Evolutionary conservation across 345 rosid genomes (phyloP), one percentile per base, ranked within the genome.

Genomic region (Noccaea bulbosa): DNA sequence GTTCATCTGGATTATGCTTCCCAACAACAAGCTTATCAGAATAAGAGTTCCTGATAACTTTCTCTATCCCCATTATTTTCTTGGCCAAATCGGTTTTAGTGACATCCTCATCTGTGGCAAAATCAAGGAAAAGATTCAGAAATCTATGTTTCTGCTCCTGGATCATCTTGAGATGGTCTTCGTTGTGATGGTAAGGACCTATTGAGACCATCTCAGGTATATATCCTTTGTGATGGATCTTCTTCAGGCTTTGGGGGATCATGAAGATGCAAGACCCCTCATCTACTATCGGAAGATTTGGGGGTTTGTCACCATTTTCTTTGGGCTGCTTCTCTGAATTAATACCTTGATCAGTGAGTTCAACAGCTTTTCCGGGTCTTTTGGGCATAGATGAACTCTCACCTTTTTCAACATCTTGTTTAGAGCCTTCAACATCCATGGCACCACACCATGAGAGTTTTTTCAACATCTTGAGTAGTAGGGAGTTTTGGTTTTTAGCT

Each of bases 101-200:
- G n/a, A 78, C 50, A 44, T 56, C 11, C 1, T 63, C 68, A 1
- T 46, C 5, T 45, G 10, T 3, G 3, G 6, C 37, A 22, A 60
- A 65, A 15, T 11, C 11, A 3, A 77, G 78, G 22, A 82, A 38
- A 0, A 69, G 14, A 0, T 34, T 17, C 1, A 83, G 70, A 41
- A 30, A 73, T 15, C 74, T 53, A 59, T 74, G 52, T 34, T 83
- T 82, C 76, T 85, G 86, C 51, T 82, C 77, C 45, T 82, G 63
- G 35, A 85, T 72, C 81, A 77, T 77, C 67, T 48, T 7, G 14
- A 82, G 75, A 12, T 73, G 78, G 4, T 35, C 41, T 39, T 59
- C 61, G 4, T 81, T 83, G 17, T 81, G 78, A 70, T 79, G 82
- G 59, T 79, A 79, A 5, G 83, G 83, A 1, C 84, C 84, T 3